A percentile compares a stretch with the other conserved stretches of the same genome.
These are phyloP conservation scores for Arachnopeziza araneosa DNA, from an alignment of 2,329 filamentous ascomycete genomes.

Conservation along the genomic window DNA sequence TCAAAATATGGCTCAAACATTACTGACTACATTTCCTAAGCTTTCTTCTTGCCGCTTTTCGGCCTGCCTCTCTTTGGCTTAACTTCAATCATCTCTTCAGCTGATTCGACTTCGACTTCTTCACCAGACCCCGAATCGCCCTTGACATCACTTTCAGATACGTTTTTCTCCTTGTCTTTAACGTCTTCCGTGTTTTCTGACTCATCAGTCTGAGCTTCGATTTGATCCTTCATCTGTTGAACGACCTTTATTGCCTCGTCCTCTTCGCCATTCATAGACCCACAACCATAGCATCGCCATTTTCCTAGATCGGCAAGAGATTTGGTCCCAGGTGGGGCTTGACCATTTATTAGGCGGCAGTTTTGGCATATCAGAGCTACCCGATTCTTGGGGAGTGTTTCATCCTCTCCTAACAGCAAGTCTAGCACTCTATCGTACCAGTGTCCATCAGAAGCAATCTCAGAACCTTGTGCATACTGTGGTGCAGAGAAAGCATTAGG, in stretches of 20 bases:
- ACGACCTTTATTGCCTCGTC: conserved; percentile 72
- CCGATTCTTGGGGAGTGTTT: conserved; percentile 85
- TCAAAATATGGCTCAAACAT: neutral
- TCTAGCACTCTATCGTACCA: conserved; percentile 97
- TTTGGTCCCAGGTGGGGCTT: conserved; percentile 82
- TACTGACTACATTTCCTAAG: conserved; percentile 7
- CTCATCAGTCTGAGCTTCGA: conserved; percentile 13
- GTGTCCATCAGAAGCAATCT: conserved; percentile 40
- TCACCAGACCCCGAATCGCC: conserved; percentile 2
- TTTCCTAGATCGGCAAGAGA: conserved; percentile 71
- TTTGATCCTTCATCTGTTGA: conserved; percentile 30
- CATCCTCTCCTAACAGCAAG: conserved; percentile 88
- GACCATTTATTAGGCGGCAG: conserved; percentile 89
- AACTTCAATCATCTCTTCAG: conserved; percentile 6
- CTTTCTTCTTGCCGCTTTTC: conserved; percentile 19
- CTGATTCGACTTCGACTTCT: conserved; percentile 3
- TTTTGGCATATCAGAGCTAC: conserved; percentile 77
- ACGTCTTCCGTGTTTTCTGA: conserved; percentile 2
- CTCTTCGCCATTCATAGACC: conserved; percentile 73
- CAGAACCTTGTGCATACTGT: conserved; percentile 25
- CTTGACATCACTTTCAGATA: conserved; percentile 1
- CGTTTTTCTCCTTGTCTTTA: conserved; percentile 1
- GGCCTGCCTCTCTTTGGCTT: conserved; percentile 17
- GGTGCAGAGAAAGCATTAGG: conserved; percentile 58
- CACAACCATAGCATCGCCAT: conserved; percentile 88